Evolutionary conservation across 1,284 basidiomycete species (phyloP), one percentile per base, ranked within the genome.

Genomic region (Tranzscheliella williamsii): DNA sequence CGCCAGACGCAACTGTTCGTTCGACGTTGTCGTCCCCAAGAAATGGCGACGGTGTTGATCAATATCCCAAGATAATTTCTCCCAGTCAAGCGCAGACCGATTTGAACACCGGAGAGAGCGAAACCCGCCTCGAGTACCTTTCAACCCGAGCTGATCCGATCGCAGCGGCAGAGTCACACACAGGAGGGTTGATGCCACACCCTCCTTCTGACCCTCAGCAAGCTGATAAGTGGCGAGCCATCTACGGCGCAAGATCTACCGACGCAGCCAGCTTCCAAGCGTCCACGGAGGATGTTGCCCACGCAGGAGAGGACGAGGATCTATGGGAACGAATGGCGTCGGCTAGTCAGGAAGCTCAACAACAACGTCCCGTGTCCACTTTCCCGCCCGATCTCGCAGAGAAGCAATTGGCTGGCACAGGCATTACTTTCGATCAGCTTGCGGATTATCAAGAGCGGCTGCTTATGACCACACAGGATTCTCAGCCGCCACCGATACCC

Each of bases 261-360:
- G 56, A 65, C 30, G 35, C 51, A 38, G 51, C 38, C 9, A 64
- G 55, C 29, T 31, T 52, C n/a, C 29, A 27, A 18, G 24, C 43
- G 16, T 47, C 61, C 23, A 41, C 49, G 3, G 65, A 56, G 23
- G 52, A 51, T 24, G 45, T 47, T 3, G 24, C 42, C 11, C 31
- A 35, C 6, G 44, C 46, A 31, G 31, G 30, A 15, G 35, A 65
- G 8, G 57, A 52, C 0, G 68, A 69, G 20, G 68, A 73, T 35
- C 34, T 73, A 11, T 73, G 71, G 71, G 69, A 62, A 4, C 58
- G 39, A 15, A 63, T 73, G 40, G 67, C 53, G 6, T 42, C 56
- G 8, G 40, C 43, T 16, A 32, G 47, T 4, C 42, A 40, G 5
- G 32, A 35, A 1, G 15, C 44, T 2, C 29, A 42, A 4, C 20